These are phyloP conservation scores for Cutaneotrichosporon spelunceum DNA, from an alignment of 1,284 basidiomycete species.

Conservation along the genomic window DNA sequence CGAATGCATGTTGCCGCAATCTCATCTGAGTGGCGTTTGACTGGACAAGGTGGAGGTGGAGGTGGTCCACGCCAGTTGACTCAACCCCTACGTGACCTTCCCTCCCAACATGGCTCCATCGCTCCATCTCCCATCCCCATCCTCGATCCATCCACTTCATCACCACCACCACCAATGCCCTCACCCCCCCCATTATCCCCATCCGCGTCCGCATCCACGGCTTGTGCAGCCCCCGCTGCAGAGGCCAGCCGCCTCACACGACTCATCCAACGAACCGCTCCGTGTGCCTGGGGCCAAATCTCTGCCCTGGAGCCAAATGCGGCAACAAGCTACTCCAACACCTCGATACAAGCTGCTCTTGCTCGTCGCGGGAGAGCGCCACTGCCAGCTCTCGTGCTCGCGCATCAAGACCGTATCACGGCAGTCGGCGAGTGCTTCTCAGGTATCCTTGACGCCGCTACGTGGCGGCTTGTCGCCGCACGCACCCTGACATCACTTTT, in stretches of 20 bases:
- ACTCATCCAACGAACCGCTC: neutral
- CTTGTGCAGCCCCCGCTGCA: neutral
- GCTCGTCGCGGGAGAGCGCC: neutral
- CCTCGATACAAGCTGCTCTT: neutral
- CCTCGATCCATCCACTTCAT: neutral
- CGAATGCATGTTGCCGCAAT: too few species aligned
- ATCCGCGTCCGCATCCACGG: neutral
- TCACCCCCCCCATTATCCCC: neutral
- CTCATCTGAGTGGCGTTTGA: too few species aligned
- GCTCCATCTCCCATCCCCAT: neutral
- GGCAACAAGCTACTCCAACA: neutral
- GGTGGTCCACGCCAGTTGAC: constrained; percentile 3
- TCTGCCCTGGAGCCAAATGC: neutral
- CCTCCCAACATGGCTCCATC: neutral
- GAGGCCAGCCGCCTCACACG: neutral
- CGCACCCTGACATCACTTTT: neutral
- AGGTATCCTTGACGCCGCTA: neutral
- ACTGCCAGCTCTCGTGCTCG: neutral
- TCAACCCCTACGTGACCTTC: neutral
- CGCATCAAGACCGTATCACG: neutral
- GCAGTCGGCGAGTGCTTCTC: neutral
- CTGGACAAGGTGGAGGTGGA: neutral
- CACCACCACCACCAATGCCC: neutral
- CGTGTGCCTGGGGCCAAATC: neutral
- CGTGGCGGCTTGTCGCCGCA: neutral